Percentiles rank a stretch among this genome's conserved stretches.
These are phyloP conservation scores for Lodderomyces metapsilosis DNA, from an alignment of 1,139 yeast genomes.

Conservation along the genomic window DNA sequence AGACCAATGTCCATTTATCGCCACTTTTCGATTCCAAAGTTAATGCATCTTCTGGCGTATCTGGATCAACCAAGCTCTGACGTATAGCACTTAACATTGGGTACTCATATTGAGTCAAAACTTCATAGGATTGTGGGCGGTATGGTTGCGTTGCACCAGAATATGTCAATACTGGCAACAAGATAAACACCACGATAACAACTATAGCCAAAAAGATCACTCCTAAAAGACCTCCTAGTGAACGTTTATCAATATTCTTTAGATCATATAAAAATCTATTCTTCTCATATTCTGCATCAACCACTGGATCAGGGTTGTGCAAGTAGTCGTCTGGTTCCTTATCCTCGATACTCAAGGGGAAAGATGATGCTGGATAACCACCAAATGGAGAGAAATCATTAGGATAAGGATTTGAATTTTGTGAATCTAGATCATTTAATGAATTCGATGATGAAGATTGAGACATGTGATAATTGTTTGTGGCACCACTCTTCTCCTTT, in stretches of 20 bases:
- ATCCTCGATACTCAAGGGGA: constrained; percentile 85
- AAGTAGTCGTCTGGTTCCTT: constrained; percentile 90
- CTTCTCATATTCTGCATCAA: constrained; percentile 77
- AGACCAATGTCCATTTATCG: constrained; percentile 64
- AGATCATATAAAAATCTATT: constrained; percentile 59
- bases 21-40: constrained; percentile 52
- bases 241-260: constrained; percentile 57
- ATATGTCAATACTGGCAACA: constrained; percentile 74
- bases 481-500: constrained; percentile 2
- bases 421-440: constrained; percentile 23
- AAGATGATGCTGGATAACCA: constrained; percentile 88
- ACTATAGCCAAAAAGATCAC: constrained; percentile 54
- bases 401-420: constrained; percentile 10
- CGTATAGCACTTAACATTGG: constrained; percentile 63
- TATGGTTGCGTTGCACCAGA: constrained; percentile 54
- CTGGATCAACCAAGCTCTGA: constrained; percentile 66
- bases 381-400: constrained; percentile 77
- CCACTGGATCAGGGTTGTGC: constrained; percentile 91
- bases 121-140: constrained; percentile 36
- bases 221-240: constrained; percentile 61
- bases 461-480: constrained; percentile 1
- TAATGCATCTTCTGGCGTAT: constrained; percentile 62
- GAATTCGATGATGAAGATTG: constrained; percentile 15
- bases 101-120: constrained; percentile 57
- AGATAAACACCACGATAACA: constrained; percentile 60